Percentiles rank a stretch among this genome's conserved stretches.
Evolutionary conservation across 768 basidiomycete species (phyloP).

Genomic region (Atractiella rhizophila): DNA sequence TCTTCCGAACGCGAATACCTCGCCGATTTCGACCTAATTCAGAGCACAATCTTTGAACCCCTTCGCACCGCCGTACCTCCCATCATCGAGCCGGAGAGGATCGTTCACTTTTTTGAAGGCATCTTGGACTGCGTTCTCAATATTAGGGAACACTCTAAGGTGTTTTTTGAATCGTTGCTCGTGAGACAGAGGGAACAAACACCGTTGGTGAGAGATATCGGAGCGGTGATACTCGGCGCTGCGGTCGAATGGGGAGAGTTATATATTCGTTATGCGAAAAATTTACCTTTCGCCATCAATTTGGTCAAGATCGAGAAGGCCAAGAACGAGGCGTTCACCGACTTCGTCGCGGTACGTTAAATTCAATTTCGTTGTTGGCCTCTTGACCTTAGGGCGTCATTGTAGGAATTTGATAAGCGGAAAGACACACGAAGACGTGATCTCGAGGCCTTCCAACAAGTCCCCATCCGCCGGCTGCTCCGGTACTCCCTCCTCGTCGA

Average conservation of each 20-base stretch:
- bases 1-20: slow-evolving; percentile 69
- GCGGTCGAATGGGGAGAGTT: slow-evolving; percentile 65
- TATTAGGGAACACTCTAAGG: slow-evolving; percentile 55
- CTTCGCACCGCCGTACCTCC: slow-evolving; percentile 47
- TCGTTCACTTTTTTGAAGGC: slow-evolving; percentile 66
- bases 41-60: slow-evolving; percentile 50
- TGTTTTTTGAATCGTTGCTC: slow-evolving; percentile 60
- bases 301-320: slow-evolving; percentile 66
- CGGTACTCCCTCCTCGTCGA: slow-evolving; percentile 70
- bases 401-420: slow-evolving; percentile 2
- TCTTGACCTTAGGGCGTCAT: background rate
- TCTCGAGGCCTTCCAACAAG: slow-evolving; percentile 78
- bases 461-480: slow-evolving; percentile 66
- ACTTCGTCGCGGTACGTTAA: slow-evolving; percentile 54
- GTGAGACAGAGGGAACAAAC: slow-evolving; percentile 67
- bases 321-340: slow-evolving; percentile 47
- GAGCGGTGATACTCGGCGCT: slow-evolving; percentile 64
- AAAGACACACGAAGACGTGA: slow-evolving; percentile 36
- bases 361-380: slow-evolving; percentile 23
- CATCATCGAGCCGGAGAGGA: slow-evolving; percentile 34
- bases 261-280: slow-evolving; percentile 43
- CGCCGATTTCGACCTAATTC: slow-evolving; percentile 60
- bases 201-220: slow-evolving; percentile 57
- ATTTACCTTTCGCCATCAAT: slow-evolving; percentile 48
- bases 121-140: slow-evolving; percentile 74